phyloP scores from a whole-genome alignment of 2,329 filamentous ascomycete species.

The Diaporthe longicolla region DNA sequence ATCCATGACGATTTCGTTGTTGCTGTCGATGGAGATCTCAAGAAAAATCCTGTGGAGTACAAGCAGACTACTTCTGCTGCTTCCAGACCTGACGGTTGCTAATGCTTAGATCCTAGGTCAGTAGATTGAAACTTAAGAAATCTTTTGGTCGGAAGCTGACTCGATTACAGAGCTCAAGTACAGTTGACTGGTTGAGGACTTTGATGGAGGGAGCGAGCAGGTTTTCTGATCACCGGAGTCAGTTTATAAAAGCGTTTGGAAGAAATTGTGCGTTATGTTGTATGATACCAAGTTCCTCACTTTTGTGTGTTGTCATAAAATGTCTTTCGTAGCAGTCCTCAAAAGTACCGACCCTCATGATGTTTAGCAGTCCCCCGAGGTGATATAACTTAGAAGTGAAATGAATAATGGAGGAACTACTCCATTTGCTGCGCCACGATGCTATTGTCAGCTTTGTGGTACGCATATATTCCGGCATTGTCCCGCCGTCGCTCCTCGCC shows the following conservation, averaged over 20 bases:
- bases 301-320: background rate
- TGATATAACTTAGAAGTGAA: no score
- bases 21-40: slow-evolving; percentile 4
- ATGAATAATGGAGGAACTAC: background rate
- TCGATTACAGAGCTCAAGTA: background rate
- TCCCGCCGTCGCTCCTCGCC: background rate
- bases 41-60: slow-evolving; percentile 24
- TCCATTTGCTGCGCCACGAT: no score
- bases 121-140: background rate
- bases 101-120: background rate
- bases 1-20: background rate
- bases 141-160: background rate
- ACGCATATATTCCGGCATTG: background rate
- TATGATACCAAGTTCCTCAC: slow-evolving; percentile 35
- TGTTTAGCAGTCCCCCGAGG: background rate
- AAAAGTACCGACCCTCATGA: background rate
- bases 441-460: no score
- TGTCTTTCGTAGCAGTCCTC: background rate
- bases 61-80: slow-evolving; percentile 19
- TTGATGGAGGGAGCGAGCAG: background rate
- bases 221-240: background rate
- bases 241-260: slow-evolving; percentile 14
- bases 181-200: background rate
- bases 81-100: background rate
- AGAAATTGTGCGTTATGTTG: slow-evolving; percentile 12